Evolutionary conservation across 2,329 filamentous ascomycete species (phyloP).

Genomic region (Aspergillus ustus): DNA sequence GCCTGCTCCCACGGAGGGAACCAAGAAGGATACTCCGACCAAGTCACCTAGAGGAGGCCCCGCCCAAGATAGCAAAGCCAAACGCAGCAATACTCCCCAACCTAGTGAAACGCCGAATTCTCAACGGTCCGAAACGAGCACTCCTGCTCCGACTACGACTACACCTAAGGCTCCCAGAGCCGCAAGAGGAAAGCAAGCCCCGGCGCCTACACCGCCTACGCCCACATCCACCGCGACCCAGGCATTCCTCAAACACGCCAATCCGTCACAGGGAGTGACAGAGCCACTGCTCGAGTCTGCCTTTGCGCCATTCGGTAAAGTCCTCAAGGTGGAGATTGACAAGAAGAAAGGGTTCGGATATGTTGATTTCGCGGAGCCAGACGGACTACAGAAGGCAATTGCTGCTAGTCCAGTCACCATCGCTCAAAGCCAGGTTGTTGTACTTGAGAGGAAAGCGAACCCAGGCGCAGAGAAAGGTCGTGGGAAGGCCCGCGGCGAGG

Average conservation of each 20-base stretch:
- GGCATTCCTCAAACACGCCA: constrained; percentile 80
- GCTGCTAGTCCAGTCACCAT: constrained; percentile 80
- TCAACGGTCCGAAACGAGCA: constrained; percentile 22
- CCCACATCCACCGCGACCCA: constrained; percentile 39
- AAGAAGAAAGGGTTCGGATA: constrained; percentile 95
- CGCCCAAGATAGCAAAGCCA: constrained; percentile 23
- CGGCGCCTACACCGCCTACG: constrained; percentile 18
- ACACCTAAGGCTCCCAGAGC: constrained; percentile 31
- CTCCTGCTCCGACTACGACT: constrained; percentile 22
- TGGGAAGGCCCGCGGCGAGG: constrained; percentile 36
- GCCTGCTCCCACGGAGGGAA: constrained; percentile 20
- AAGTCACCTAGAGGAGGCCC: constrained; percentile 27
- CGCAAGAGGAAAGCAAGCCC: constrained; percentile 33
- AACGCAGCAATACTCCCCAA: constrained; percentile 26
- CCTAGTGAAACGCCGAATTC: constrained; percentile 29
- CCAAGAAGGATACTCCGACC: constrained; percentile 30
- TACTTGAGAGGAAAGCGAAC: constrained; percentile 66
- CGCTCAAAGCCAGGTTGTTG: constrained; percentile 83
- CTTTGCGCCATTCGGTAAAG: constrained; percentile 72
- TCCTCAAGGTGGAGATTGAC: constrained; percentile 86
- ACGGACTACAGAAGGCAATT: constrained; percentile 76
- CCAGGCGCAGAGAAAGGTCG: constrained; percentile 38
- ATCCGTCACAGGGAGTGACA: constrained; percentile 88
- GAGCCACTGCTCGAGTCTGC: constrained; percentile 77
- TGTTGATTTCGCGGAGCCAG: constrained; percentile 79